Conservation (phyloP, 371 early-diverging fungal genomes). For the Mortierella polycephala region DNA sequence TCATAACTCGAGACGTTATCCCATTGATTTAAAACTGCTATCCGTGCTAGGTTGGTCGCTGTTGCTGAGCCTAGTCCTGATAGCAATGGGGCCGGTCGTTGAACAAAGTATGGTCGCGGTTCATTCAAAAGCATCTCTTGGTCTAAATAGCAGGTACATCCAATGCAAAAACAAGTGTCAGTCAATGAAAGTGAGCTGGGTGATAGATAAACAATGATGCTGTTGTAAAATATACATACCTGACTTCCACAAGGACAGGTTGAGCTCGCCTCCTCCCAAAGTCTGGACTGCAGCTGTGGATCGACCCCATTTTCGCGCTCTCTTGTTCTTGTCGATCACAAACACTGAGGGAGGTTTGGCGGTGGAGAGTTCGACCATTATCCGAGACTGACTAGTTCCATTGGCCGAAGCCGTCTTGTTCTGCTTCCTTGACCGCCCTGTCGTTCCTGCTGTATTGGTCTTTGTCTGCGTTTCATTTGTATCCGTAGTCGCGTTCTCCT, state of each 20-base stretch:
- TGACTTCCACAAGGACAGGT: slow-evolving; percentile 31
- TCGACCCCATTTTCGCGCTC: slow-evolving; percentile 36
- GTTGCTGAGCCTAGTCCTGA: not conserved
- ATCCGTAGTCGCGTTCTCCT: not conserved
- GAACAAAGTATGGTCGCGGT: slow-evolving; percentile 27
- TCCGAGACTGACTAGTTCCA: slow-evolving; percentile 8
- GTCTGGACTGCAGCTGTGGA: slow-evolving; percentile 24
- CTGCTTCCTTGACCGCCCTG: not conserved
- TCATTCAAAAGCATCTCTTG: slow-evolving; percentile 53
- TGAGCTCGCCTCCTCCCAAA: slow-evolving; percentile 25
- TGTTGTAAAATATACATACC: slow-evolving; percentile 5
- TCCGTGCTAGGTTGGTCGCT: slow-evolving; percentile 23
- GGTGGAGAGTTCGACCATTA: slow-evolving; percentile 19
- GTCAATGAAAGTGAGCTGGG: no score
- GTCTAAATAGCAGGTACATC: slow-evolving; percentile 7
- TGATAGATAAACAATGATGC: no score
- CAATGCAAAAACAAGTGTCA: no score
- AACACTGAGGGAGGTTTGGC: slow-evolving; percentile 19
- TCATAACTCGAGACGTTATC: slow-evolving; percentile 12
- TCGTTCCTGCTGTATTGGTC: not conserved
- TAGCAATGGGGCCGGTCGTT: slow-evolving; percentile 15
- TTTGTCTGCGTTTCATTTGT: not conserved
- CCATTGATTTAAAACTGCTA: slow-evolving; percentile 42
- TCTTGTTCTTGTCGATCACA: slow-evolving; percentile 32
- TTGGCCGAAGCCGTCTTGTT: not conserved